These are phyloP conservation scores for Lodderomyces elongisporus DNA, from an alignment of 1,139 yeast species.

Conservation along the genomic window DNA sequence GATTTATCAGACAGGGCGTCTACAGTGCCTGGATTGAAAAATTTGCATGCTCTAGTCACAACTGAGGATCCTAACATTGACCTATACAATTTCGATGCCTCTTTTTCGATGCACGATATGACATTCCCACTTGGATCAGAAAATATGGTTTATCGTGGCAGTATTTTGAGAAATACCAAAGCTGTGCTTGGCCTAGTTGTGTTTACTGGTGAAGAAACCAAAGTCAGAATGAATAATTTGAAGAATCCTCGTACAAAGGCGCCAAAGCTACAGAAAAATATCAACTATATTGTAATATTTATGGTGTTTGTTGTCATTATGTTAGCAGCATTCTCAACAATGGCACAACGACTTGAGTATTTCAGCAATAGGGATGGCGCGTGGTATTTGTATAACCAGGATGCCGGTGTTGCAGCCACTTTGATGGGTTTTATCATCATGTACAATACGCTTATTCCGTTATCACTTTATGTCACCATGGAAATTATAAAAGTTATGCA, in stretches of 20 bases:
- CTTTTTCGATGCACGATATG: conserved; percentile 18
- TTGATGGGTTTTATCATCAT: conserved; percentile 94
- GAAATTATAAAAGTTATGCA: conserved; percentile 91
- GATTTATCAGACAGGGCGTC: conserved; percentile 50
- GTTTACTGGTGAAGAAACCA: conserved; percentile 94
- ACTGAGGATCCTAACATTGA: conserved; percentile 91
- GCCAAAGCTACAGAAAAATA: conserved; percentile 79
- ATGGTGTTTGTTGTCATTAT: conserved; percentile 80
- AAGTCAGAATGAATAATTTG: conserved; percentile 91
- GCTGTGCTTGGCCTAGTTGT: conserved; percentile 72
- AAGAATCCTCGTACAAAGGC: conserved; percentile 88
- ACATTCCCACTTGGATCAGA: conserved; percentile 67
- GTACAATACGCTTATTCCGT: conserved; percentile 94
- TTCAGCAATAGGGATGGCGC: conserved; percentile 39
- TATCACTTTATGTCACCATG: conserved; percentile 93
- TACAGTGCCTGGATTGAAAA: conserved; percentile 48
- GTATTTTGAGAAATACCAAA: conserved; percentile 77
- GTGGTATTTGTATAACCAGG: conserved; percentile 73
- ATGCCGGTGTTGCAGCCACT: conserved; percentile 86
- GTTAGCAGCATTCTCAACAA: conserved; percentile 73
- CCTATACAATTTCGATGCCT: conserved; percentile 87
- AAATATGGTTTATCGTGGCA: conserved; percentile 83
- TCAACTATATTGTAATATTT: conserved; percentile 76
- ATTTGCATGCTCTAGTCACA: conserved; percentile 49
- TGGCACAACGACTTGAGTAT: conserved; percentile 64